phyloP scores from a whole-genome alignment of 306 rosid species.

The Prunus armeniaca region DNA sequence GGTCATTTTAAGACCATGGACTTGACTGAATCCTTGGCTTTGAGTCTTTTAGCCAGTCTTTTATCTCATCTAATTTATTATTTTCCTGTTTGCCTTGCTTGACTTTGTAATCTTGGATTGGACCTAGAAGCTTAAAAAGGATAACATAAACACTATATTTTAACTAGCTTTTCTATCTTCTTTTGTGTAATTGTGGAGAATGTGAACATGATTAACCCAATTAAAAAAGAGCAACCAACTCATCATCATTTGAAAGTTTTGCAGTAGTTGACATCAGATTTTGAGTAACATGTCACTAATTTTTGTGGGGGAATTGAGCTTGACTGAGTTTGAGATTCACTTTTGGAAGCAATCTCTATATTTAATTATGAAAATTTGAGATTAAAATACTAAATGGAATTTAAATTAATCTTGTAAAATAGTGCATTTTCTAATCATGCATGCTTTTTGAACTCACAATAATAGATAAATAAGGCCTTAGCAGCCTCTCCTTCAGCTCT shows the following conservation, averaged over 20 bases:
- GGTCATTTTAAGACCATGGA: conserved; percentile 7
- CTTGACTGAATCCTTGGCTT: conserved; percentile 28
- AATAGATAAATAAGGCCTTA: not conserved
- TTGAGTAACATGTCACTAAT: not conserved
- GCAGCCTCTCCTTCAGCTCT: not conserved
- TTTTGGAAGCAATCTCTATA: not conserved
- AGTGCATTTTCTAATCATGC: not conserved
- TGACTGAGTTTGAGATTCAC: not conserved
- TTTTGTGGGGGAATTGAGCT: not conserved
- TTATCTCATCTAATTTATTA: not conserved
- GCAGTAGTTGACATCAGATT: not conserved
- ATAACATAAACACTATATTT: not conserved
- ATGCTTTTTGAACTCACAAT: not conserved
- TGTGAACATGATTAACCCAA: not conserved
- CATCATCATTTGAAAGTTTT: not conserved
- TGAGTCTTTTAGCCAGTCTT: not conserved
- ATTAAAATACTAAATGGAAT: not conserved
- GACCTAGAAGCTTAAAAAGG: not conserved
- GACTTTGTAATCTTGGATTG: not conserved
- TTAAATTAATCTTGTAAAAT: not conserved
- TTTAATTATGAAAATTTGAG: not conserved
- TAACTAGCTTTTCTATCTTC: not conserved
- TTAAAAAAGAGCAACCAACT: not conserved
- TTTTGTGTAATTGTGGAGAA: not conserved
- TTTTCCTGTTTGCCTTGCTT: not conserved